These are phyloP conservation scores for Amaranthus cruentus DNA, from an alignment of 148 eudicot genomes.

Conservation along the genomic window DNA sequence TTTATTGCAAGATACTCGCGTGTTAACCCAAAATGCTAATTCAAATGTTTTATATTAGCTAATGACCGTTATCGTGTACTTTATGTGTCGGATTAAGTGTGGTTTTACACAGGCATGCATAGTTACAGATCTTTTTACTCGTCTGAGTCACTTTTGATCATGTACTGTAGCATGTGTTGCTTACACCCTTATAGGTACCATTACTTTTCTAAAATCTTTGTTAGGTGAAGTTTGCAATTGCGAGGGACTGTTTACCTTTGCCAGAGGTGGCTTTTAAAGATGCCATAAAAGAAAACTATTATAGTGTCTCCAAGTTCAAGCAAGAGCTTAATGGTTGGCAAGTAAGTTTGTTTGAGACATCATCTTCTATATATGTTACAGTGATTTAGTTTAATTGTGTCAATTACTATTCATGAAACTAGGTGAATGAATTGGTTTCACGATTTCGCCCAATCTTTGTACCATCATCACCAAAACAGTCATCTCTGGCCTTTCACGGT, in stretches of 20 bases:
- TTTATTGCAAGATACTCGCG: no score
- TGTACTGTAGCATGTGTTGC: background rate
- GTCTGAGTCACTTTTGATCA: no score
- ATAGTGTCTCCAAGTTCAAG: slow-evolving; percentile 39
- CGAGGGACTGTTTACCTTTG: slow-evolving; percentile 61
- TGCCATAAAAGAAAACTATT: slow-evolving; percentile 51
- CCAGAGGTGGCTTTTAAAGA: slow-evolving; percentile 48
- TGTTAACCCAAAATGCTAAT: no score
- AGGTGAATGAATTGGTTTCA: slow-evolving; percentile 28
- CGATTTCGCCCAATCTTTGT: slow-evolving; percentile 23
- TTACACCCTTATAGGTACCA: slow-evolving; percentile 2
- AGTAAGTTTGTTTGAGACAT: slow-evolving; percentile 27
- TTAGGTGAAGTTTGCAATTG: slow-evolving; percentile 62
- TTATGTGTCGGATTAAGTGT: no score
- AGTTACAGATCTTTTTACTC: no score
- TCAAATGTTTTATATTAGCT: no score
- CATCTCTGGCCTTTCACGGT: slow-evolving; percentile 6
- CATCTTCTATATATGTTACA: background rate
- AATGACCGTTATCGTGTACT: no score
- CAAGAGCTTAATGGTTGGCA: slow-evolving; percentile 50
- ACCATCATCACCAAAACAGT: slow-evolving; percentile 5
- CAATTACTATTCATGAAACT: background rate
- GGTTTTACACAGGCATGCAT: no score
- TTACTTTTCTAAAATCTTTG: slow-evolving; percentile 4
- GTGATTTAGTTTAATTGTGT: background rate